Evolutionary conservation across 176 grass and related monocot species (phyloP), one percentile per base, ranked within the genome.

Genomic region (Musa schizocarpa): DNA sequence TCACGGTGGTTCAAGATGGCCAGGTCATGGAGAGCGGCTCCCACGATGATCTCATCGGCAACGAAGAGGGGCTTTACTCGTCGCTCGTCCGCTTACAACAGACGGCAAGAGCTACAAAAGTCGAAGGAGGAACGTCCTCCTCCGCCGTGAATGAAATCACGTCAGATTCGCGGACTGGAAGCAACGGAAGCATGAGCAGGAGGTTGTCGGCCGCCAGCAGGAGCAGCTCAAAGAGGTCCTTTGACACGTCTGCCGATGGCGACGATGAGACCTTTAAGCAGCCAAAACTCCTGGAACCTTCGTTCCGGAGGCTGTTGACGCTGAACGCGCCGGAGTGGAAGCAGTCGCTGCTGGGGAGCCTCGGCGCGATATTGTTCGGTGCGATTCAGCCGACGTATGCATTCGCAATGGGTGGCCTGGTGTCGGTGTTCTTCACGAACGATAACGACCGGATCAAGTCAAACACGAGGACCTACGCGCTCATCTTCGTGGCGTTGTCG

Each of bases 311-410:
- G 10, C 48, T 91, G 43, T 80, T 91, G 55, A 81, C 61, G 74
- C 79, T 91, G 82, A 91, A 88, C 52, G 43, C 69, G 6, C 85
- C 85, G 69, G 89, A 88, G 70, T 91, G 89, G 89, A 85, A 67
- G 80, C 89, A 88, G 58, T 77, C 77, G 13, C 49, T 85, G 12
- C 68, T 91, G 54, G 88, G 88, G 51, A 82, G 82, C 69, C 0
- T 62, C 61, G 75, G 82, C 55, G 89, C 89, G 0, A 8, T 80
- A 57, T 11, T 78, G 14, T 91, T 81, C 25, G 89, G 89, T 1
- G 56, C 65, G 3, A 74, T 91, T 14, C 53, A 87, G 74, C 89
- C 89, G 9, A 9, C 83, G 0, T 91, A 91, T 65, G 84, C 89
- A 1, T 88, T 83, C 77, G 75, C 80, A 69, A 72, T 91, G 21